phyloP scores from a whole-genome alignment of 768 basidiomycete genomes.

The Tricholoma furcatifolium region DNA sequence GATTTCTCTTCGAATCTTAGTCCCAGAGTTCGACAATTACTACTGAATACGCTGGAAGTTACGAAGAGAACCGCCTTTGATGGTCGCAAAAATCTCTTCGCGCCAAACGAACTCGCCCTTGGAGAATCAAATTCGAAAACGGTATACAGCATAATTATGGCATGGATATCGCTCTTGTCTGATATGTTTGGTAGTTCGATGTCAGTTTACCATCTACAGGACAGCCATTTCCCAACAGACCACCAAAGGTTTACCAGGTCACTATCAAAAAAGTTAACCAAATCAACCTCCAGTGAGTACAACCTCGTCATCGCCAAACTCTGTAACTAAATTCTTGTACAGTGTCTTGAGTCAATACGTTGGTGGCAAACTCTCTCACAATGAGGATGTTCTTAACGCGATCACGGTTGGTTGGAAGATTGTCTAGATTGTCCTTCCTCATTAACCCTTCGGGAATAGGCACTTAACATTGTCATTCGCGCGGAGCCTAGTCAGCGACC shows the following conservation, averaged over 20 bases:
- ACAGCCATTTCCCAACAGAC: slow-evolving; percentile 36
- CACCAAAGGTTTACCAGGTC: slow-evolving; percentile 53
- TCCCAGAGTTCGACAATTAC: slow-evolving; percentile 60
- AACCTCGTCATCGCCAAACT: neutral
- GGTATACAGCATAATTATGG: slow-evolving; percentile 9
- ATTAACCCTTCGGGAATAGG: slow-evolving; percentile 34
- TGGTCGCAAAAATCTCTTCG: slow-evolving; percentile 51
- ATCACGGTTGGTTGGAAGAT: slow-evolving; percentile 46
- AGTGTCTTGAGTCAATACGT: slow-evolving; percentile 68
- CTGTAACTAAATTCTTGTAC: neutral
- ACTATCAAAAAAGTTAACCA: slow-evolving; percentile 55
- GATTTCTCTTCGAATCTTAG: slow-evolving; percentile 12
- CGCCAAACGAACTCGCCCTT: slow-evolving; percentile 10
- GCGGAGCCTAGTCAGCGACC: slow-evolving; percentile 70
- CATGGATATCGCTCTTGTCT: slow-evolving; percentile 26
- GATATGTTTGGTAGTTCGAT: slow-evolving; percentile 20
- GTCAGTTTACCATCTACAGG: slow-evolving; percentile 32
- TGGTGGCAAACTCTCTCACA: slow-evolving; percentile 60
- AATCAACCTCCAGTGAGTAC: slow-evolving; percentile 43
- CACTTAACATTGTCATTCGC: slow-evolving; percentile 71
- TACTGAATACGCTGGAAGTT: slow-evolving; percentile 68
- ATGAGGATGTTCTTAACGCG: slow-evolving; percentile 59
- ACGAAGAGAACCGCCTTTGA: slow-evolving; percentile 73
- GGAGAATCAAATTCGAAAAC: slow-evolving; percentile 5
- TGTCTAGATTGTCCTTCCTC: neutral